Percentiles rank a stretch among this genome's conserved stretches.
Evolutionary conservation across 306 rosid species (phyloP).

Genomic region (Vigna mungo): DNA sequence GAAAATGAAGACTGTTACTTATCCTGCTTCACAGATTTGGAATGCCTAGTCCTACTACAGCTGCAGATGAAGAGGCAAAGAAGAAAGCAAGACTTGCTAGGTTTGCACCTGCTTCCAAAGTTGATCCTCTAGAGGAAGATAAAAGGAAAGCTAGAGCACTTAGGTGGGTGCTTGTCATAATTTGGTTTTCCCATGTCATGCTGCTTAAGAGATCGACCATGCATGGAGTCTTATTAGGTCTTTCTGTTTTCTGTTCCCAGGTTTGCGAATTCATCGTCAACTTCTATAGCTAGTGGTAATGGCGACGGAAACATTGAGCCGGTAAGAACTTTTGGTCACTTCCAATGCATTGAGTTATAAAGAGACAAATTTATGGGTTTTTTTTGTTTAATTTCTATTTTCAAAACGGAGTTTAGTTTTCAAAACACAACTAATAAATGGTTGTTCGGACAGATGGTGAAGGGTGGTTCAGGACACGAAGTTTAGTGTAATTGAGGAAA

Average conservation of each 20-base stretch:
- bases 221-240: not conserved
- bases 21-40: conserved; percentile 71
- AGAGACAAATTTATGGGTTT: not conserved
- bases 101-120: conserved; percentile 63
- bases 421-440: not conserved
- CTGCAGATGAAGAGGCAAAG: conserved; percentile 66
- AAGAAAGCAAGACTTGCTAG: conserved; percentile 92
- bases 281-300: conserved; percentile 56
- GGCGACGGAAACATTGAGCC: conserved; percentile 64
- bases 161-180: conserved; percentile 65
- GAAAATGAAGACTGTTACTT: not conserved
- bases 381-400: not conserved
- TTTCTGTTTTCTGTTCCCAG: conserved; percentile 49
- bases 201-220: not conserved
- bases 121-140: conserved; percentile 78
- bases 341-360: not conserved
- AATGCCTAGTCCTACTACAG: conserved; percentile 53
- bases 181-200: not conserved
- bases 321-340: conserved; percentile 54
- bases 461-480: not conserved
- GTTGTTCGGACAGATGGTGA: not conserved
- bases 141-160: conserved; percentile 83
- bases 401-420: not conserved
- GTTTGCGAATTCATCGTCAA: conserved; percentile 64
- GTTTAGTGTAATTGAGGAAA: not conserved